These are phyloP conservation scores for Phialocephala subalpina DNA, from an alignment of 2,329 filamentous ascomycete genomes.

Conservation along the genomic window DNA sequence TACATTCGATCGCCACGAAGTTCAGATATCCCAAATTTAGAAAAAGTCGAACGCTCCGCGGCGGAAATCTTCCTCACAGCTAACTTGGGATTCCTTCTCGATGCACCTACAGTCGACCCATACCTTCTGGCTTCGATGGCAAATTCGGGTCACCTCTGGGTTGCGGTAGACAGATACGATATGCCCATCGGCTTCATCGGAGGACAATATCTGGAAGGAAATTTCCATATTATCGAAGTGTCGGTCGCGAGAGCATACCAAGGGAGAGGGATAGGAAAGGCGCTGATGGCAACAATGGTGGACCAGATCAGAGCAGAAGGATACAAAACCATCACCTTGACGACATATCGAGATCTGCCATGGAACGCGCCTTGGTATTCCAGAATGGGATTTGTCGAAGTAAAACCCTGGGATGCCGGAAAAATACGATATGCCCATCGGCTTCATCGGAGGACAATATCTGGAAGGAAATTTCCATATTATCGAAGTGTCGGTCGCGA, in stretches of 20 bases:
- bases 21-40: slow-evolving; percentile 40
- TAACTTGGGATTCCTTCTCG: slow-evolving; percentile 34
- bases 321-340: slow-evolving; percentile 40
- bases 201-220: slow-evolving; percentile 38
- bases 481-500: slow-evolving; percentile 41
- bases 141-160: slow-evolving; percentile 40
- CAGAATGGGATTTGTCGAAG: slow-evolving; percentile 39
- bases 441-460: slow-evolving; percentile 40
- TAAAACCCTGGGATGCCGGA: slow-evolving; percentile 36
- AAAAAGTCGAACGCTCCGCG: slow-evolving; percentile 42
- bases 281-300: slow-evolving; percentile 40
- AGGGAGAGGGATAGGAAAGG: slow-evolving; percentile 41
- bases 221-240: slow-evolving; percentile 43
- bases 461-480: slow-evolving; percentile 43
- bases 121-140: slow-evolving; percentile 33
- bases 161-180: slow-evolving; percentile 38
- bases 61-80: slow-evolving; percentile 38
- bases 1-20: slow-evolving; percentile 37
- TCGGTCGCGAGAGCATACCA: slow-evolving; percentile 41
- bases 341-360: slow-evolving; percentile 40
- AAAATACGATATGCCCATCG: slow-evolving; percentile 39
- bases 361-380: slow-evolving; percentile 44
- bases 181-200: slow-evolving; percentile 42
- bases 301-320: slow-evolving; percentile 37
- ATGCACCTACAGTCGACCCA: slow-evolving; percentile 36